These are phyloP conservation scores for Inosperma sp. DNA, from an alignment of 768 basidiomycete genomes.

Conservation along the genomic window DNA sequence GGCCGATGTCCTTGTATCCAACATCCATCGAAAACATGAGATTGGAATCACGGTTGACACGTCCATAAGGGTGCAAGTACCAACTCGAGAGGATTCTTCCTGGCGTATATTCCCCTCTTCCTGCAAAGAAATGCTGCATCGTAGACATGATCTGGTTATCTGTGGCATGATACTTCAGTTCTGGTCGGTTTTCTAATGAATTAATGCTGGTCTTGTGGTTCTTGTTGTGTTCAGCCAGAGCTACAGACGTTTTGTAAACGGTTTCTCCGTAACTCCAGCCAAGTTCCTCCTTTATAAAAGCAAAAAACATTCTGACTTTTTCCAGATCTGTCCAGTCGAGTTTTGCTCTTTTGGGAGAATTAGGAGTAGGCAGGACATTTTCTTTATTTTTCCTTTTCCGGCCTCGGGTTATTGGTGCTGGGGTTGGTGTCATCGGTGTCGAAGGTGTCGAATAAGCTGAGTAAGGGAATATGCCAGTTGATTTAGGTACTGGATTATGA, in stretches of 20 bases:
- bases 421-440: background rate
- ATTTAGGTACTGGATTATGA: background rate
- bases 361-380: background rate
- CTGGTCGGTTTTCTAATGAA: background rate
- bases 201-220: background rate
- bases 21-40: constrained; percentile 12
- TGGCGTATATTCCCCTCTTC: constrained; percentile 6
- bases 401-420: background rate
- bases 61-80: constrained; percentile 15
- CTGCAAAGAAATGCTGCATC: constrained; percentile 15
- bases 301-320: constrained; percentile 8
- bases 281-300: constrained; percentile 5
- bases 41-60: constrained; percentile 2
- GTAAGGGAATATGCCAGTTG: background rate
- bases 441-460: background rate
- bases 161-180: background rate
- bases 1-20: constrained; percentile 18
- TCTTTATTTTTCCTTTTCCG: background rate
- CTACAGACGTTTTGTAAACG: constrained; percentile 4
- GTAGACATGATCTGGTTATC: constrained; percentile 11
- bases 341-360: background rate
- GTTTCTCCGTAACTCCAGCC: constrained; percentile 13
- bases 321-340: constrained; percentile 3
- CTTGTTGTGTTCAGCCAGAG: constrained; percentile 3
- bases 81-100: constrained; percentile 14